Base-by-base conservation (phyloP, 352 stramenopile species). In the Stephanocyclus meneghinianus region DNA sequence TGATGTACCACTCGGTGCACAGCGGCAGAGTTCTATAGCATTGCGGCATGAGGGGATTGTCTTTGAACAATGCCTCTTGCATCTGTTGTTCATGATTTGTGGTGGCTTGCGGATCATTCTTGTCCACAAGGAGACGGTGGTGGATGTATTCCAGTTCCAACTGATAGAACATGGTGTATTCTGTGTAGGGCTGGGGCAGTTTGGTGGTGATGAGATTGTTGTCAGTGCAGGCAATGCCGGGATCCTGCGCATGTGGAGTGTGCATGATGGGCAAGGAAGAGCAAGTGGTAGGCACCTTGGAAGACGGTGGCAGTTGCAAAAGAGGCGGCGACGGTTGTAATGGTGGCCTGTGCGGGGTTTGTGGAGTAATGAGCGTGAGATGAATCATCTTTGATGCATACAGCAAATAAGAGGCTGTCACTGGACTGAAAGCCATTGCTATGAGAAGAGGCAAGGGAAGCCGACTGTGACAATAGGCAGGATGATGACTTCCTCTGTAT, bases 1-100 rank as follows among this genome's bases (percentile, higher is more conserved):
- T 67, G 61, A 84, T 80, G 47, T 84, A 84, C 77, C 77, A 84
- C 26, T 84, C 77, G 26, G 71, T 66, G 5, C 77, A 57, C 32
- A 84, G 55, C 0, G 71, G 71, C n/a, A 84, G 44, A 45, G 55
- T 68, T n/a, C 71, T 57, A 55, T 80, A 84, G 29, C 77, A 53
- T 51, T 40, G 59, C 45, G 77, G 77, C 71, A 84, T 77, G 55
- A 80, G 70, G n/a, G 77, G 77, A 80, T 80, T 71, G 40, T 84
- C 74, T 65, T 79, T 61, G 21, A 26, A 26, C 21, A 26, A 26
- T 26, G 21, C 21, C 21, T 26, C 21, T 26, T 26, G 21, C 1
- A 1, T 26, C 21, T 26, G 21, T 26, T 26, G 21, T 26, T 26
- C 21, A 1, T 26, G 21, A 26, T 26, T 42, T 80, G 80, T 44